Conservation (phyloP, 1,139 yeast species). For the Blastobotrys buckinghamii region DNA sequence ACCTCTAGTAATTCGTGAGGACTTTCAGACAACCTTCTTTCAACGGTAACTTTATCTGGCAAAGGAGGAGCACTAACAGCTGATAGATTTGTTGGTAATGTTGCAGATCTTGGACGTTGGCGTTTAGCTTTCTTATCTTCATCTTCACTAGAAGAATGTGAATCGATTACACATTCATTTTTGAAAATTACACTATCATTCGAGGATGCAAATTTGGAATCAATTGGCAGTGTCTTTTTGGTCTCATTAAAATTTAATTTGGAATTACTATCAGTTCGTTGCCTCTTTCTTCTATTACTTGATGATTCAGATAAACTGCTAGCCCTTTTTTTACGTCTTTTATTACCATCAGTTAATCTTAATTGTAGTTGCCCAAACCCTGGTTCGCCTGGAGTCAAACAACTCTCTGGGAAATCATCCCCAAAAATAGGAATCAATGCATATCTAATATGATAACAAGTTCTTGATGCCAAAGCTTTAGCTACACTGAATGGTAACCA, state of each 20-base stretch:
- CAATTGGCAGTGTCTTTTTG: no score
- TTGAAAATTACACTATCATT: not conserved
- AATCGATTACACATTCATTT: constrained; percentile 7
- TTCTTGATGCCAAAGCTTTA: constrained; percentile 59
- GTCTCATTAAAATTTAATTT: no score
- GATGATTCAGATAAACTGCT: constrained; percentile 9
- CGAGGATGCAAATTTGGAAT: no score
- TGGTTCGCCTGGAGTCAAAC: constrained; percentile 57
- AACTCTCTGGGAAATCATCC: constrained; percentile 58
- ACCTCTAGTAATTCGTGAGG: constrained; percentile 35
- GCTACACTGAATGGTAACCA: constrained; percentile 82
- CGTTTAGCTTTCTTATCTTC: not conserved
- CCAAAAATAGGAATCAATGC: constrained; percentile 82
- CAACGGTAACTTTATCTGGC: constrained; percentile 22
- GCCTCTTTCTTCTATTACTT: constrained; percentile 12
- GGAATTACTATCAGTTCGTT: not conserved
- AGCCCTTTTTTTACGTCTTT: constrained; percentile 22
- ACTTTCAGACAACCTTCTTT: constrained; percentile 23
- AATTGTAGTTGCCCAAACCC: constrained; percentile 51
- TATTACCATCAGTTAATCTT: constrained; percentile 14
- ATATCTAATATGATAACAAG: constrained; percentile 73
- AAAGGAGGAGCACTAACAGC: constrained; percentile 18
- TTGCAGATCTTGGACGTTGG: constrained; percentile 7
- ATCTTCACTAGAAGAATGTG: constrained; percentile 7
- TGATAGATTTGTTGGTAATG: constrained; percentile 2